Percentiles rank a stretch among this genome's conserved stretches.
Evolutionary conservation across 2,329 filamentous ascomycete genomes (phyloP).

Genomic region (Dothideomycetidae sp.): DNA sequence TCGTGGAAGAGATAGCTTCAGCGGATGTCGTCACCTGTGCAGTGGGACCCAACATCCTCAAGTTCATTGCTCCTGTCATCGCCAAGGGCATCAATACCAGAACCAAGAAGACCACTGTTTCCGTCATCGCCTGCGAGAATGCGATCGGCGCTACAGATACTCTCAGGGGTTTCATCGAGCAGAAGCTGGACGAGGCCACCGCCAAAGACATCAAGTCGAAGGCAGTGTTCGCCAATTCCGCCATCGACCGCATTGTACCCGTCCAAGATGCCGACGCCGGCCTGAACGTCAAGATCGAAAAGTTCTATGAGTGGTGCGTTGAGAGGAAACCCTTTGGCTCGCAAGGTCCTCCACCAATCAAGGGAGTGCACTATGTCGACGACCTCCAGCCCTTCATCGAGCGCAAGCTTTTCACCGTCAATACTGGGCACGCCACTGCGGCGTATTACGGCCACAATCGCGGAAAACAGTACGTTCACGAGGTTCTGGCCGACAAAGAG

Average conservation of each 20-base stretch:
- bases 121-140: conserved; percentile 97
- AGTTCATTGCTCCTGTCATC: conserved; percentile 90
- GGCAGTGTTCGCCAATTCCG: conserved; percentile 89
- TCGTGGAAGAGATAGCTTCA: conserved; percentile 71
- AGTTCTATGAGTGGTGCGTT: conserved; percentile 98
- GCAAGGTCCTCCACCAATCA: conserved; percentile 54
- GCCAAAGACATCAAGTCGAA: conserved; percentile 55
- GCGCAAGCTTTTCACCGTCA: conserved; percentile 98
- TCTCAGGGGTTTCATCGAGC: conserved; percentile 59
- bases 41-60: conserved; percentile 88
- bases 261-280: conserved; percentile 68
- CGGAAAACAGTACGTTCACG: conserved; percentile 76
- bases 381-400: conserved; percentile 92
- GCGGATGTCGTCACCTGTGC: conserved; percentile 93
- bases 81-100: conserved; percentile 83
- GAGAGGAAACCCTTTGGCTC: conserved; percentile 73
- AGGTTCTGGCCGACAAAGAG: conserved; percentile 65
- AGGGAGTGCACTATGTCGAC: conserved; percentile 86
- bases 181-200: conserved; percentile 55
- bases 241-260: conserved; percentile 95
- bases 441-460: conserved; percentile 88
- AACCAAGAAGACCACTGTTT: conserved; percentile 50
- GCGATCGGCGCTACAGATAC: conserved; percentile 88
- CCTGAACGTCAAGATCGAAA: conserved; percentile 87
- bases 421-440: conserved; percentile 90